These are phyloP conservation scores for Guillardia theta DNA, from an alignment of 78 protist genomes.

Conservation along the genomic window DNA sequence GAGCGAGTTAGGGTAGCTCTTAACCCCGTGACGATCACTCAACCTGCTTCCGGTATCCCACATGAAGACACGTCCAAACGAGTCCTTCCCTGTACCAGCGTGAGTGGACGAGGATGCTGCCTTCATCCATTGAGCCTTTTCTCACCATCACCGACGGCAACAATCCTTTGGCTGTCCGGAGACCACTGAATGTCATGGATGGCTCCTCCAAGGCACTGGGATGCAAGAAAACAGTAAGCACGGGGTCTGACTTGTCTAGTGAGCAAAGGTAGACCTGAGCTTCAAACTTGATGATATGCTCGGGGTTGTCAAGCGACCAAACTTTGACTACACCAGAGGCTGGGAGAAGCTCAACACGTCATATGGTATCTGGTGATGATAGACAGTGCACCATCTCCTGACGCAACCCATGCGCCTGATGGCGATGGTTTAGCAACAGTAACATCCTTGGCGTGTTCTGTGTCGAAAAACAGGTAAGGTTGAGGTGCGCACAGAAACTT, in stretches of 20 bases:
- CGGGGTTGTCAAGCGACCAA: slow-evolving; percentile 84
- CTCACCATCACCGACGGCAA: slow-evolving; percentile 95
- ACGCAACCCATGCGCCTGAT: slow-evolving; percentile 84
- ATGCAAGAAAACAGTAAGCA: no score
- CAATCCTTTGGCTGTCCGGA: slow-evolving; percentile 84
- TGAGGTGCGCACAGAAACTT: not conserved
- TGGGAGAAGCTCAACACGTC: no score
- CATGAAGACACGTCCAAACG: slow-evolving; percentile 64
- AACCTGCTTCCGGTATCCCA: slow-evolving; percentile 86
- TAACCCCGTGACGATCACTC: no score
- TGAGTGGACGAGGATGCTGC: no score
- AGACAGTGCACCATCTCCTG: slow-evolving; percentile 79
- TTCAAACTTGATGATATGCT: slow-evolving; percentile 80
- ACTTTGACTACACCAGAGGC: slow-evolving; percentile 67
- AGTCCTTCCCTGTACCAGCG: no score
- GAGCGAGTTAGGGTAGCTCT: not conserved
- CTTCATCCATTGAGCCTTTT: no score
- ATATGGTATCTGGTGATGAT: no score
- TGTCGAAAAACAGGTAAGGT: not conserved
- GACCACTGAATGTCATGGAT: slow-evolving; percentile 89
- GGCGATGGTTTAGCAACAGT: slow-evolving; percentile 88
- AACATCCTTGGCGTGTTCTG: slow-evolving; percentile 76
- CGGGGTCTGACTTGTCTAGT: no score
- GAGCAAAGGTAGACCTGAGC: slow-evolving; percentile 43
- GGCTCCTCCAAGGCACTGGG: slow-evolving; percentile 70